Conservation (phyloP, 345 rosid species). For the Lumnitzera littorea region DNA sequence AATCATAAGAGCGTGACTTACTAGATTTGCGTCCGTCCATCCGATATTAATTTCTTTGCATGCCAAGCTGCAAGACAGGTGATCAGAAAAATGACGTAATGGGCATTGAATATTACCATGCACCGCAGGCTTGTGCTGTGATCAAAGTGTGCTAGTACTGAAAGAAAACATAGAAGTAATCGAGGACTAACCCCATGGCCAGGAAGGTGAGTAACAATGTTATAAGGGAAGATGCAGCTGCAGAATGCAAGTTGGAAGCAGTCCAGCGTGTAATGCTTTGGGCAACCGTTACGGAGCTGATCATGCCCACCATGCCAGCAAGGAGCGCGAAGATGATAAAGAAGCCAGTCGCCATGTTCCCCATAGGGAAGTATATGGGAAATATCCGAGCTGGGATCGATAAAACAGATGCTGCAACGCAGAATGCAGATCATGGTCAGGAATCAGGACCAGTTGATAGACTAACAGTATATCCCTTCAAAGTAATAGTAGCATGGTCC, state of each 20-base stretch:
- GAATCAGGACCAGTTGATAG: not conserved
- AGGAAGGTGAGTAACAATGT: conserved; percentile 65
- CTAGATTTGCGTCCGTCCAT: conserved; percentile 68
- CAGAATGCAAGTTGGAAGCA: conserved; percentile 47
- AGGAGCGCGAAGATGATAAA: conserved; percentile 64
- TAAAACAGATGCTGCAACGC: conserved; percentile 53
- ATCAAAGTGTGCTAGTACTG: too few species aligned
- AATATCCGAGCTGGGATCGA: conserved; percentile 66
- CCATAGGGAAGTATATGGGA: conserved; percentile 75
- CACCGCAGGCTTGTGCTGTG: not conserved
- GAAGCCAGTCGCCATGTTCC: conserved; percentile 80
- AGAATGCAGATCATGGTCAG: not conserved
- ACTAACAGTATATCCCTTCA: not conserved
- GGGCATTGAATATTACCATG: not conserved
- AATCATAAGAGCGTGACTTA: conserved; percentile 16
- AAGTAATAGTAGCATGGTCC: not conserved
- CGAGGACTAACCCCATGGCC: conserved; percentile 61
- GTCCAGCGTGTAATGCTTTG: conserved; percentile 37
- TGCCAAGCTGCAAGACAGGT: conserved; percentile 51
- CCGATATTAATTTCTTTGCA: conserved; percentile 78
- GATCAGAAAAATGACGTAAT: not conserved
- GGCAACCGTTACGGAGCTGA: conserved; percentile 55
- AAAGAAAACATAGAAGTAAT: not conserved
- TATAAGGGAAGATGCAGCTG: conserved; percentile 58
- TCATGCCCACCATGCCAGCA: conserved; percentile 72